Percentiles rank a stretch among this genome's conserved stretches.
Conservation (phyloP, 2,329 filamentous ascomycete species). For the Trichoderma brevicompactum region DNA sequence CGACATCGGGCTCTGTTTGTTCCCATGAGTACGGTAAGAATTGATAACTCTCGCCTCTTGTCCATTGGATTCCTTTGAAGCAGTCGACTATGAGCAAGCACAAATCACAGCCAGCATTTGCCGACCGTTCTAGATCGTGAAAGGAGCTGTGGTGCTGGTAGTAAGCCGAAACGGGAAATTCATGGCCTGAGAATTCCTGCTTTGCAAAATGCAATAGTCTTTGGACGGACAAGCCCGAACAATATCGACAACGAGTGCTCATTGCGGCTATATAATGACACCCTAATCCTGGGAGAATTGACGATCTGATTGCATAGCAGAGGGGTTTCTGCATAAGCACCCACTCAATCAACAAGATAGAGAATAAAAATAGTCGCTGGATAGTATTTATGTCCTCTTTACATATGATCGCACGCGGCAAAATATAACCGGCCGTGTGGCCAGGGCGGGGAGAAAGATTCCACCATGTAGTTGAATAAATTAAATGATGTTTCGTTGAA, state of each 20-base stretch:
- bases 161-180: slow-evolving; percentile 13
- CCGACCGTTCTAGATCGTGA: slow-evolving; percentile 8
- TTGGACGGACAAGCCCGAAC: slow-evolving; percentile 1
- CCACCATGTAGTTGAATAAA: too few relatives aligned
- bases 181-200: background rate
- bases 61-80: slow-evolving; percentile 17
- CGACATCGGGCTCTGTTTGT: background rate
- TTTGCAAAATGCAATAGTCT: background rate
- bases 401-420: too few relatives aligned
- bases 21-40: slow-evolving; percentile 15
- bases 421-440: too few relatives aligned
- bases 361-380: too few relatives aligned
- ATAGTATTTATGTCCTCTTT: too few relatives aligned
- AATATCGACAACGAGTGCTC: background rate
- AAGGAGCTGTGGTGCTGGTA: slow-evolving; percentile 25
- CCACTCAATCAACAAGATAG: too few relatives aligned
- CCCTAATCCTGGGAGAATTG: too few relatives aligned
- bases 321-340: background rate
- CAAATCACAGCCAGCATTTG: slow-evolving; percentile 14
- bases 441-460: too few relatives aligned
- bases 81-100: slow-evolving; percentile 17
- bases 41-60: background rate
- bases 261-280: background rate
- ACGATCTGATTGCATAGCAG: background rate
- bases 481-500: too few relatives aligned